A percentile compares a stretch with the other conserved stretches of the same genome.
Conservation (phyloP, 2,329 filamentous ascomycete genomes). For the Pseudocercospora eumusae region DNA sequence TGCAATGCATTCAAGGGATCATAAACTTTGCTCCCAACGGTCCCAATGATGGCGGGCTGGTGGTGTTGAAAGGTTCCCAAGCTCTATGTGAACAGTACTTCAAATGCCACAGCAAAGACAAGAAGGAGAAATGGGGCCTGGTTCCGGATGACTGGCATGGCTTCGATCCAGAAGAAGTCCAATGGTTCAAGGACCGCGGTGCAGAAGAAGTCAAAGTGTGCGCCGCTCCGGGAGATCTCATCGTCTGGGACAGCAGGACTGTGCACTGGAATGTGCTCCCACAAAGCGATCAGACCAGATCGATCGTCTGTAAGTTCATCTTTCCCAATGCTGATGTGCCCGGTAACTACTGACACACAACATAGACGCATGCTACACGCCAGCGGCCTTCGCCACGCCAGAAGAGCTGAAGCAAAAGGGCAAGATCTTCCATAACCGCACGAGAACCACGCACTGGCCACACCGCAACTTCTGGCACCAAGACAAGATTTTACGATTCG, state of each 20-base stretch:
- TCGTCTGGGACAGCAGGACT: slow-evolving; percentile 41
- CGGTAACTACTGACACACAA: background rate
- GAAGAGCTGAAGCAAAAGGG: slow-evolving; percentile 20
- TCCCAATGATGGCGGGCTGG: slow-evolving; percentile 25
- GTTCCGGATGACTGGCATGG: slow-evolving; percentile 26
- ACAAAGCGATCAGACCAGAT: slow-evolving; percentile 20
- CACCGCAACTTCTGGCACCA: slow-evolving; percentile 22
- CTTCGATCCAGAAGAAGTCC: slow-evolving; percentile 20
- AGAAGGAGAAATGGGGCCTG: slow-evolving; percentile 21
- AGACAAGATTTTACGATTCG: slow-evolving; percentile 16
- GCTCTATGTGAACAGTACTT: slow-evolving; percentile 20
- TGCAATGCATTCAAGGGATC: slow-evolving; percentile 23
- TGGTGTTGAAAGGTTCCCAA: slow-evolving; percentile 21
- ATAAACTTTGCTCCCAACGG: slow-evolving; percentile 27
- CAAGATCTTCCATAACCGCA: slow-evolving; percentile 17
- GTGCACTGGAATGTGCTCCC: slow-evolving; percentile 46
- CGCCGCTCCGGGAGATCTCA: slow-evolving; percentile 27
- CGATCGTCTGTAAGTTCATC: slow-evolving; percentile 23
- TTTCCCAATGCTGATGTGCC: no score
- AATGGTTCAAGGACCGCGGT: slow-evolving; percentile 21
- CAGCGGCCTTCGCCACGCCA: slow-evolving; percentile 14
- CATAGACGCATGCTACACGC: slow-evolving; percentile 24
- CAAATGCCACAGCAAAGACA: slow-evolving; percentile 22
- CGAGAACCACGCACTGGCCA: slow-evolving; percentile 21
- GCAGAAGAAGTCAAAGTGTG: slow-evolving; percentile 22